A percentile compares a stretch with the other conserved stretches of the same genome.
These are phyloP conservation scores for Krasilnikovozyma curviuscula DNA, from an alignment of 768 basidiomycete genomes.

Conservation along the genomic window DNA sequence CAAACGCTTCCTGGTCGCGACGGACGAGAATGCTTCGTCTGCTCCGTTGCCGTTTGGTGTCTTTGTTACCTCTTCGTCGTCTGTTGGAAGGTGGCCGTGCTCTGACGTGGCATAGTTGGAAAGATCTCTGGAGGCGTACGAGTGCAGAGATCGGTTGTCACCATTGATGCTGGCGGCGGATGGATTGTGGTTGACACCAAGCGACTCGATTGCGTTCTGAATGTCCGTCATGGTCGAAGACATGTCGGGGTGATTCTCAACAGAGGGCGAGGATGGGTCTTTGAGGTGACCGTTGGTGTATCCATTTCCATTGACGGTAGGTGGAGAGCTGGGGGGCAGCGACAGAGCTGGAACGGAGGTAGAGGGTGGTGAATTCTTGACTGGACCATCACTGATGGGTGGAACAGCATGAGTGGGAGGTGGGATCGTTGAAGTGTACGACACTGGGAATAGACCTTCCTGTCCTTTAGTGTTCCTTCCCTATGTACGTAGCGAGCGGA, in stretches of 20 bases:
- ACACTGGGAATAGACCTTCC: slow-evolving; percentile 76
- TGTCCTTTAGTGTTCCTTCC: slow-evolving; percentile 66
- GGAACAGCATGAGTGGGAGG: slow-evolving; percentile 18
- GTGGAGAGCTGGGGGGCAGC: neutral
- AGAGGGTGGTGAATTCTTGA: no score
- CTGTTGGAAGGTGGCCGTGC: slow-evolving; percentile 31
- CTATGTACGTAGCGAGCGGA: slow-evolving; percentile 29
- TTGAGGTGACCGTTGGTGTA: neutral
- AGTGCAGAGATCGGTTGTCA: slow-evolving; percentile 39
- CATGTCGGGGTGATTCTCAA: slow-evolving; percentile 36
- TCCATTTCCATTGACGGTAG: neutral
- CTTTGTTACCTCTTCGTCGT: slow-evolving; percentile 23
- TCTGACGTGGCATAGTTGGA: slow-evolving; percentile 30
- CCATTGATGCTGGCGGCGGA: slow-evolving; percentile 26
- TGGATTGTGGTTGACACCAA: slow-evolving; percentile 29
- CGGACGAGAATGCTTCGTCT: slow-evolving; percentile 17
- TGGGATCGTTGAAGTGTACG: slow-evolving; percentile 47
- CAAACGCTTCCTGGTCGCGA: slow-evolving; percentile 22
- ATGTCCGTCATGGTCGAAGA: slow-evolving; percentile 75
- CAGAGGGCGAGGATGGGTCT: neutral
- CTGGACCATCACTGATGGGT: no score
- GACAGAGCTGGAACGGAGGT: no score
- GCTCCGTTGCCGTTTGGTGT: slow-evolving; percentile 15
- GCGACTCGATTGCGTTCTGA: slow-evolving; percentile 73
- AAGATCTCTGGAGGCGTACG: slow-evolving; percentile 40